Evolutionary conservation across 306 rosid genomes (phyloP).

Genomic region (Medicago arabica): DNA sequence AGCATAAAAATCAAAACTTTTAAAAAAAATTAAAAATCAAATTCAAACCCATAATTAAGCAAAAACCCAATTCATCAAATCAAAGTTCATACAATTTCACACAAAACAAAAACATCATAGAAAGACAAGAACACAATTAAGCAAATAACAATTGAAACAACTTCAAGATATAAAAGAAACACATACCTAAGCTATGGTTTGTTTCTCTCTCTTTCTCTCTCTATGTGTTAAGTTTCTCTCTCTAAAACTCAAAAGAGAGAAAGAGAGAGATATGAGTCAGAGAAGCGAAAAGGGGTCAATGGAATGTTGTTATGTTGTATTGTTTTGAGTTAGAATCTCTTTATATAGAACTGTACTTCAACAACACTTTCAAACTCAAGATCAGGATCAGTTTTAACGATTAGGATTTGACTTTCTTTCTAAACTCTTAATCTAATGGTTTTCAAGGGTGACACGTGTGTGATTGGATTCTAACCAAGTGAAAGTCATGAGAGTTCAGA

Average conservation of each 20-base stretch:
- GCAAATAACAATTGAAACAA: not conserved
- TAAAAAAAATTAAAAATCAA: not conserved
- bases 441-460: not conserved
- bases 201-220: not conserved
- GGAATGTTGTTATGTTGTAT: slow-evolving; percentile 31
- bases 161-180: not conserved
- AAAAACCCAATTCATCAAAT: not conserved
- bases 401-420: not conserved
- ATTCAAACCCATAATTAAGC: not conserved
- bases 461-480: not conserved
- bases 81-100: not conserved
- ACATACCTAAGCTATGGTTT: not conserved
- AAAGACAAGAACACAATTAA: not conserved
- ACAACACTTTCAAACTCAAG: slow-evolving; percentile 11
- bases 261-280: slow-evolving; percentile 37
- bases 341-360: not conserved
- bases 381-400: slow-evolving; percentile 20
- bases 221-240: slow-evolving; percentile 21
- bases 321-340: slow-evolving; percentile 7
- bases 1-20: too few species aligned
- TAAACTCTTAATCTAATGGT: not conserved
- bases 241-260: not conserved
- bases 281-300: slow-evolving; percentile 43
- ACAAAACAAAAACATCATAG: not conserved
- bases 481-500: slow-evolving; percentile 7